phyloP scores from a whole-genome alignment of 2,329 filamentous ascomycete genomes.

The Ascochyta viciae-villosae region DNA sequence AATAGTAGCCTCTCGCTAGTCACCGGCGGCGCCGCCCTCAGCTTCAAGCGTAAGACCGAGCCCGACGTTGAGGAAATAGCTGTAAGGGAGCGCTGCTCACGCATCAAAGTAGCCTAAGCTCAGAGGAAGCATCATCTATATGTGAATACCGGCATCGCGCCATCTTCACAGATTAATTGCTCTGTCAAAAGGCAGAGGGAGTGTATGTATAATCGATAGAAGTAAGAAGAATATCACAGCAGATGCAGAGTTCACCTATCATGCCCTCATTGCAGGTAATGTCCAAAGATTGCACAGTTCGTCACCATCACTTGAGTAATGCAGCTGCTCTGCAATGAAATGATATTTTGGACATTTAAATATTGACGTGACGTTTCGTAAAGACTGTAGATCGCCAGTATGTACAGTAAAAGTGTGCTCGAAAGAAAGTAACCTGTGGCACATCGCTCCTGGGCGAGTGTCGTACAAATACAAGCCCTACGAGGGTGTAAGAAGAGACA shows the following conservation, averaged over 20 bases:
- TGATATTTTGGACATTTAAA: not conserved
- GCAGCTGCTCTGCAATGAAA: not conserved
- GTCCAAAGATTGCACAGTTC: not conserved
- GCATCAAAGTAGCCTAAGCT: not conserved
- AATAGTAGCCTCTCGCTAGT: too few species aligned
- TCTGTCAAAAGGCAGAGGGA: not conserved
- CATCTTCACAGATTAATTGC: not conserved
- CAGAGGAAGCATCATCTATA: not conserved
- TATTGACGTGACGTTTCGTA: not conserved
- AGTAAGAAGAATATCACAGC: too few species aligned
- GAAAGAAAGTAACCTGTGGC: not conserved
- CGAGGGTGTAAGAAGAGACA: not conserved
- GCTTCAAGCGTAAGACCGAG: too few species aligned
- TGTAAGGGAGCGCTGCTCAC: not conserved
- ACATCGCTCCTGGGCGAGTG: not conserved
- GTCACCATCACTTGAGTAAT: not conserved
- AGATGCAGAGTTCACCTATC: too few species aligned
- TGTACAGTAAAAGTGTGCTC: constrained; percentile 1
- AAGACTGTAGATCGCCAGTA: constrained; percentile 7
- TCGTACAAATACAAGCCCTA: not conserved
- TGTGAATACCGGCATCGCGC: not conserved
- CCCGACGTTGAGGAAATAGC: too few species aligned
- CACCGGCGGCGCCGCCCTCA: too few species aligned
- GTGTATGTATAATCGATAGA: not conserved
- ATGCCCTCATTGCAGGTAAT: too few species aligned